Evolutionary conservation across 1,284 basidiomycete genomes (phyloP), one percentile per base, ranked within the genome.

Genomic region (Ceratobasidium sp.): DNA sequence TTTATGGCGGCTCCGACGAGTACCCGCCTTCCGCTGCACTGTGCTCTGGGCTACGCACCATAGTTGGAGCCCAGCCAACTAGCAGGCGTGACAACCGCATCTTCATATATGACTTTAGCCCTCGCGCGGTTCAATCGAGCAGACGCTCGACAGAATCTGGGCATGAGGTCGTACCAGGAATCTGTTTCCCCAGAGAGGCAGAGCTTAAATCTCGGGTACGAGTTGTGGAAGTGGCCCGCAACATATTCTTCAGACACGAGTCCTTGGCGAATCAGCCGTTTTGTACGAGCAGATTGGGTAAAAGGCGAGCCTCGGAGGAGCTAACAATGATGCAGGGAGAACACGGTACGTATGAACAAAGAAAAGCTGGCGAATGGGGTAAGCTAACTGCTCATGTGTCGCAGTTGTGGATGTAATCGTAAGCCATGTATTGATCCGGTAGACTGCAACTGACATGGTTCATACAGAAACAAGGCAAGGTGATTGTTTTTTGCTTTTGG

Each of bases 251-350:
- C 17, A 38, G 59, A 40, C 33, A 62, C 38, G 33, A 38, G 20
- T 40, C 59, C 5, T 12, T 62, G 1, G 59, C 59, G 12, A 62
- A 62, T 12, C 33, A 62, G 59, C 59, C 59, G 15, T 62, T 62
- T 62, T 62, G 59, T 62, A 38, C 33, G 20, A 62, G 59, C 33
- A 62, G 12, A 15, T 20, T 61, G 33, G 15, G 10, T 33, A 33
- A 33, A 33, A 61, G 57, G 10, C 15, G 57, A 40, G 33, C 9
- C 15, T 61, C 57, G 15, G 57, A 33, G 40, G 61, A 20, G 15
- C 57, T 12, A 17, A 40, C 33, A 38, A 38, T 61, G 57, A 61
- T 61, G 57, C 57, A 61, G 26, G 57, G 57, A 61, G 57, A 61
- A 20, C 57, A 61, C 26, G 57, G 57, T 61, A 61, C 33, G 57